Base-by-base conservation (phyloP, 108 stramenopile species). In the Cyclostephanos tholiformis region DNA sequence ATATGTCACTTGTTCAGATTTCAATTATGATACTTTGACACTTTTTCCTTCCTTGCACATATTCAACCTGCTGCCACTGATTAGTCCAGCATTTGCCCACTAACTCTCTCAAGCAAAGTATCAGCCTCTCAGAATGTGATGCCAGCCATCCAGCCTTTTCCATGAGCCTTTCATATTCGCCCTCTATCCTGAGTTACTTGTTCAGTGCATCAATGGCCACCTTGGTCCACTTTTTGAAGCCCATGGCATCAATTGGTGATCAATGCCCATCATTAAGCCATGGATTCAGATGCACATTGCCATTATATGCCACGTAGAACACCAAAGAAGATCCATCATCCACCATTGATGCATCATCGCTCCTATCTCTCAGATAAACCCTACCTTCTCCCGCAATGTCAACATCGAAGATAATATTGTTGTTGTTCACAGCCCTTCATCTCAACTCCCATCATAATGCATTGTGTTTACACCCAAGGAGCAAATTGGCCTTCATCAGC, bases 81-180 rank as follows among this genome's bases (percentile, higher is more conserved):
- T n/a, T n/a, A n/a, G n/a, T n/a, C n/a, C n/a, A n/a, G n/a, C n/a
- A 58, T 56, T 67, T 27, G 36, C 79, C 79, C 10, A 80, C 65
- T 43, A 80, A 65, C 29, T 55, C 72, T 35, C 74, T 68, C 36
- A 72, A 80, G 35, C 63, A 39, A 51, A 74, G 32, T 16, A 72
- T 35, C 39, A 80, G 48, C 2, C 62, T 50, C 30, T 80, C 79
- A 13, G 79, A 80, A 2, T 72, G 62, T 3, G 79, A 74, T 8
- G 74, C 68, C 56, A 80, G 65, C 29, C 72, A 55, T 65, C 72
- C 69, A 8, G 79, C 63, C 63, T 69, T 69, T 41, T 80, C 79
- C 19, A 80, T 72, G 7, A 74, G 63, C 48, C 59, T 69, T 20
- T 69, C 64, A 13, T 69, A 80, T 14, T 80, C 72, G 14, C 64